phyloP scores from a whole-genome alignment of 2,329 filamentous ascomycete genomes.

The Aureobasidium sp. region DNA sequence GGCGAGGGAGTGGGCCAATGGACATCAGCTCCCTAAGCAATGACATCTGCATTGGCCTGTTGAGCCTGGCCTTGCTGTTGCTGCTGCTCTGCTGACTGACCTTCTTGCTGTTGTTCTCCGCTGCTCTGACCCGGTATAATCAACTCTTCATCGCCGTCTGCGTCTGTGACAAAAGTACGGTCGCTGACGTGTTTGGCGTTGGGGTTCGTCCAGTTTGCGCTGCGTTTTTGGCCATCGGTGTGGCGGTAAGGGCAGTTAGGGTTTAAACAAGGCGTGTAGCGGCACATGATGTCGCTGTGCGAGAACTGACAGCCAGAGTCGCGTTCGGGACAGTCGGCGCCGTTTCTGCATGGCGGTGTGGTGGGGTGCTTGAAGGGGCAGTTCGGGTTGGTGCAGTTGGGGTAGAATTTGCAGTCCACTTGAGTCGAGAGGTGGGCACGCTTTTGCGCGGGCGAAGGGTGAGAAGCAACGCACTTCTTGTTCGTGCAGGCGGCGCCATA shows the following conservation, averaged over 20 bases:
- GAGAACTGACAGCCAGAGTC: conserved; percentile 72
- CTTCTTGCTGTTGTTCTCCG: not conserved
- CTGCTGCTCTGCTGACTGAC: not conserved
- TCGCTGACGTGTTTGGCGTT: conserved; percentile 55
- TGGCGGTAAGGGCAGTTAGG: conserved; percentile 84
- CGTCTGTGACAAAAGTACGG: conserved; percentile 15
- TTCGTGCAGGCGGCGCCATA: conserved; percentile 94
- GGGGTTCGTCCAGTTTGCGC: conserved; percentile 46
- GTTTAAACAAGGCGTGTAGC: conserved; percentile 86
- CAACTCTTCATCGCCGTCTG: conserved; percentile 25
- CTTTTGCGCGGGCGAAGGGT: conserved; percentile 79
- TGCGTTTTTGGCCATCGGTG: conserved; percentile 76
- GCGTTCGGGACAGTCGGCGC: conserved; percentile 64
- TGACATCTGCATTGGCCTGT: conserved; percentile 13
- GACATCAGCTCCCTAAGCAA: conserved; percentile 16
- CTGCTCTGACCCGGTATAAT: conserved; percentile 24
- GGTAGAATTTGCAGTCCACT: conserved; percentile 83
- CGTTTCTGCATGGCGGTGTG: conserved; percentile 84
- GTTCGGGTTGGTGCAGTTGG: conserved; percentile 77
- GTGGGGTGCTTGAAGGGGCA: conserved; percentile 86
- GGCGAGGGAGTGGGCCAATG: conserved; percentile 1
- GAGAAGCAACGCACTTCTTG: conserved; percentile 81
- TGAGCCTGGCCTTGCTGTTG: not conserved
- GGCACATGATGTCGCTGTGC: conserved; percentile 77
- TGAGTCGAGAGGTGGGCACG: conserved; percentile 61